phyloP scores from a whole-genome alignment of 140 eudicot genomes.

The Erigeron philadelphicus region DNA sequence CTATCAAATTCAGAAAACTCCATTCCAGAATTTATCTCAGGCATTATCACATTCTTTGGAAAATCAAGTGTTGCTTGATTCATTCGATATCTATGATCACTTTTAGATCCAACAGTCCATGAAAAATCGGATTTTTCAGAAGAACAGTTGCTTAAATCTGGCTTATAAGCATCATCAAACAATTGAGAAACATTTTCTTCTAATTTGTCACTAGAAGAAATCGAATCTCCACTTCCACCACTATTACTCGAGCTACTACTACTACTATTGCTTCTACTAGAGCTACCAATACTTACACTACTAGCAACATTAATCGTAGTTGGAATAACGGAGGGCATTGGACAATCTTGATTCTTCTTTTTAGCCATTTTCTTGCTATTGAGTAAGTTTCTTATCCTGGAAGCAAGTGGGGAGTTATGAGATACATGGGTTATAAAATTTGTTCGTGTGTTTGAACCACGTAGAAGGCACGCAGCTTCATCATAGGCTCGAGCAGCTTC shows the following conservation, averaged over 20 bases:
- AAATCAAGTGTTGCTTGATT: slow-evolving; percentile 38
- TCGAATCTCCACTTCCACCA: slow-evolving; percentile 30
- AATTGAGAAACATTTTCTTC: slow-evolving; percentile 36
- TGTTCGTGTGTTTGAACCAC: slow-evolving; percentile 79
- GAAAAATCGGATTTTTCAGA: slow-evolving; percentile 26
- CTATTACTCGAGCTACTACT: slow-evolving; percentile 27
- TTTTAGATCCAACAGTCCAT: slow-evolving; percentile 35
- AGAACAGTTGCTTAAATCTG: slow-evolving; percentile 54
- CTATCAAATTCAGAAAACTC: slow-evolving; percentile 62
- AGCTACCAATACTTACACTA: slow-evolving; percentile 10
- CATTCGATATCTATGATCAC: slow-evolving; percentile 32
- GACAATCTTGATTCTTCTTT: slow-evolving; percentile 10
- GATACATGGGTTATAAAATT: slow-evolving; percentile 62
- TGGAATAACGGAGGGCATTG: slow-evolving; percentile 11
- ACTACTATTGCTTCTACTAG: slow-evolving; percentile 16
- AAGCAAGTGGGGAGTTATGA: slow-evolving; percentile 65
- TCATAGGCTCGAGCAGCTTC: slow-evolving; percentile 96
- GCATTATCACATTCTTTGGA: slow-evolving; percentile 31
- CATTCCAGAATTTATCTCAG: slow-evolving; percentile 21
- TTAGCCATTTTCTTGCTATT: slow-evolving; percentile 52
- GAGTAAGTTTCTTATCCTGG: slow-evolving; percentile 57
- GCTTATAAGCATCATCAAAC: slow-evolving; percentile 65
- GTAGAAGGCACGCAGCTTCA: slow-evolving; percentile 93
- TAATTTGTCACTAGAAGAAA: slow-evolving; percentile 24
- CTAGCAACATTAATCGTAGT: slow-evolving; percentile 8